Percentiles rank a stretch among this genome's conserved stretches.
Evolutionary conservation across 768 basidiomycete species (phyloP).

Genomic region (Rhizopogon salebrosus): DNA sequence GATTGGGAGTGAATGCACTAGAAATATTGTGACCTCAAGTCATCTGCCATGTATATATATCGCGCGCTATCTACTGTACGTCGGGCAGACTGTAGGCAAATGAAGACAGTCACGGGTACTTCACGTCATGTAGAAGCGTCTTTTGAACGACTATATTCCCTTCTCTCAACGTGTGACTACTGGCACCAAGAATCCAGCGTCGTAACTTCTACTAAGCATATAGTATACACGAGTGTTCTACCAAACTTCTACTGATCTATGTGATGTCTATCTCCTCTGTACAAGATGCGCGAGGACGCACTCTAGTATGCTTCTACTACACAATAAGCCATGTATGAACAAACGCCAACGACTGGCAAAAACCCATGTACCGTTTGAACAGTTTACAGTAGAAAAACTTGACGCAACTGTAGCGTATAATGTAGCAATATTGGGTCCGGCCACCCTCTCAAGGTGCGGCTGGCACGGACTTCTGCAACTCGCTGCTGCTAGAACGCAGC

Average conservation of each 20-base stretch:
- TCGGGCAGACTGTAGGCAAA: no score
- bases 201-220: no score
- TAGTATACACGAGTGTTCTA: no score
- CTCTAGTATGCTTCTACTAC: not conserved
- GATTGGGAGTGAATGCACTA: no score
- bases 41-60: no score
- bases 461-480: not conserved
- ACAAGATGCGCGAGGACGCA: not conserved
- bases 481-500: not conserved
- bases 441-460: not conserved
- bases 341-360: not conserved
- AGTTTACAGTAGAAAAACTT: constrained; percentile 1
- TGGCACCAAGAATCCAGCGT: no score
- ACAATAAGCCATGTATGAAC: constrained; percentile 1
- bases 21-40: no score
- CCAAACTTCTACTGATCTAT: not conserved
- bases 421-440: not conserved
- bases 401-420: not conserved
- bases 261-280: not conserved
- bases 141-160: no score
- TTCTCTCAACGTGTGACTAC: no score
- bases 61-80: no score
- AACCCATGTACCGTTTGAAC: not conserved
- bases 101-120: no score
- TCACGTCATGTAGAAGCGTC: no score